Base-by-base conservation (phyloP, 495 filamentous ascomycete genomes). In the Aspergillus cristatus region DNA sequence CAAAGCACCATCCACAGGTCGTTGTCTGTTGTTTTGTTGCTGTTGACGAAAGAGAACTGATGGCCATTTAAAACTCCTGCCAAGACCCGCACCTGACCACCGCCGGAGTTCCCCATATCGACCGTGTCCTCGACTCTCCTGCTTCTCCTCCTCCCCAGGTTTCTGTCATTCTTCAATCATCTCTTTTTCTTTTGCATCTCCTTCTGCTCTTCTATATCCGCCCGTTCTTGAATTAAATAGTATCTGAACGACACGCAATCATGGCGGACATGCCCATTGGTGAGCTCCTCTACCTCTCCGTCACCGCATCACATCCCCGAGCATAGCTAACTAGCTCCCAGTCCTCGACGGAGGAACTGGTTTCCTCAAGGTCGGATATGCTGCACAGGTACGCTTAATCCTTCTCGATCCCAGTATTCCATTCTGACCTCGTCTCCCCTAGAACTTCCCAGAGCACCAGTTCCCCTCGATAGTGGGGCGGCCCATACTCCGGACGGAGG, bases 271-370 rank as follows among this genome's bases (percentile, higher is more conserved):
- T 78, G 67, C 79, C 79, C 60, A 82, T 84, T 68, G 79, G 79
- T 82, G 72, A 57, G 47, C 48, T 41, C 37, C 39, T n/a, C 42
- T 32, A 35, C 36, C 4, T 41, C 46, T 41, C 47, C 41, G 43
- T 38, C 47, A 46, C 46, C 48, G 50, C 50, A 45, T 55, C 41
- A 43, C 40, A 41, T 30, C 43, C 14, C 44, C 47, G 43, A 46
- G 34, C 53, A 43, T 48, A 51, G 43, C 50, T 54, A 56, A 57
- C 52, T 40, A 57, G 32, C 43, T 42, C 42, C 42, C 59, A 97
- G 91, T 98, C 57, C 89, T 98, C 76, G 91, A 98, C 78, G 93
- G 93, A 76, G 91, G 91, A 67, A 98, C 91, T 55, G 91, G 91
- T 62, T 99, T 97, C 77, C 82, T 97, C 62, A 99, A 99, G 68